Percentiles rank a stretch among this genome's conserved stretches.
phyloP scores from a whole-genome alignment of 495 filamentous ascomycete species.

The Aspergillus sclerotioniger region DNA sequence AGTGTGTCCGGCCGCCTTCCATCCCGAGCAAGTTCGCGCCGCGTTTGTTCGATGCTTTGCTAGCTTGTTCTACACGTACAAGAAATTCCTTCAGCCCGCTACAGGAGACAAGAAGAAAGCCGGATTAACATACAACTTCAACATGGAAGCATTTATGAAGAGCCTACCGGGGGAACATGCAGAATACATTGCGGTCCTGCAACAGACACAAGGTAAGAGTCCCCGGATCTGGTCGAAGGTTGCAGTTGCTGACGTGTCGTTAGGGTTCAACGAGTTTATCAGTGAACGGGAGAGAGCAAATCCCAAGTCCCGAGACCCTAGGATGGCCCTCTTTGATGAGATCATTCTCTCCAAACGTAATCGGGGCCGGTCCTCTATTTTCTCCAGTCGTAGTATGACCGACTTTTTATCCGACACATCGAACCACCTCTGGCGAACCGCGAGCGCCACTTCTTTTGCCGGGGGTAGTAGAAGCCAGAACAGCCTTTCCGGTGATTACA shows the following conservation, averaged over 20 bases:
- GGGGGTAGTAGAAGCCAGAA: constrained; percentile 59
- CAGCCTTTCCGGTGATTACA: constrained; percentile 65
- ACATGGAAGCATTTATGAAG: constrained; percentile 88
- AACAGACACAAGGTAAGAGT: constrained; percentile 88
- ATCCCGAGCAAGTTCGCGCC: constrained; percentile 83
- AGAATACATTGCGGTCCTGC: constrained; percentile 81
- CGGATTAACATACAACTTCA: constrained; percentile 86
- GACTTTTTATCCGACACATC: constrained; percentile 80
- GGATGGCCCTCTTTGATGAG: constrained; percentile 89
- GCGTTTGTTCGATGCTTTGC: constrained; percentile 94
- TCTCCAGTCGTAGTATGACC: constrained; percentile 50
- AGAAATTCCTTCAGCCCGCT: constrained; percentile 75
- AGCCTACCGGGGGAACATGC: constrained; percentile 89
- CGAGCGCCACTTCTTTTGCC: constrained; percentile 67
- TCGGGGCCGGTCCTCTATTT: constrained; percentile 62
- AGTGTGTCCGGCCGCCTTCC: constrained; percentile 87
- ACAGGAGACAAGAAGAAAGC: constrained; percentile 79
- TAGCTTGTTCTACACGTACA: constrained; percentile 92
- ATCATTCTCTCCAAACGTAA: constrained; percentile 94
- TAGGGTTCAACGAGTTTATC: constrained; percentile 95
- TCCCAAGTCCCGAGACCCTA: constrained; percentile 54
- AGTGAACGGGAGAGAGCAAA: constrained; percentile 72
- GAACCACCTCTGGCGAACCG: constrained; percentile 91
- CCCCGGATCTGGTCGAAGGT: not conserved
- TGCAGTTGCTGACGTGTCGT: constrained; percentile 3